These are phyloP conservation scores for Heterobasidion parviporum DNA, from an alignment of 1,284 basidiomycete genomes.

Conservation along the genomic window DNA sequence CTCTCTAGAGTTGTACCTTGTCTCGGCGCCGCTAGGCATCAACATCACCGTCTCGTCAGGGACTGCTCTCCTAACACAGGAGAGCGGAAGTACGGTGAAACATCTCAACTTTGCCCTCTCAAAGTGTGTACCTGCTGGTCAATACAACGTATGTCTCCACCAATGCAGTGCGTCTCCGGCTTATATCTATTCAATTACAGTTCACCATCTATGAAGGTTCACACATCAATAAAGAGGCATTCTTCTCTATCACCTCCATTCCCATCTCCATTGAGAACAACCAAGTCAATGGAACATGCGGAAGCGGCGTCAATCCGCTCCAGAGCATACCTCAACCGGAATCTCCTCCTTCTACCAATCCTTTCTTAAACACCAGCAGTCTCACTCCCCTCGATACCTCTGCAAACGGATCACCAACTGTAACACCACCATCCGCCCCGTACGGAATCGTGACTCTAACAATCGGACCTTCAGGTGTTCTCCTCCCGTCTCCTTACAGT, in stretches of 20 bases:
- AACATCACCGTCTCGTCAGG: slow-evolving; percentile 41
- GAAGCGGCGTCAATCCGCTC: slow-evolving; percentile 21
- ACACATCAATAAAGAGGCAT: slow-evolving; percentile 25
- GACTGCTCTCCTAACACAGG: slow-evolving; percentile 29
- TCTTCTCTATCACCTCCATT: slow-evolving; percentile 37
- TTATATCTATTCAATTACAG: slow-evolving; percentile 17
- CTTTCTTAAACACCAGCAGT: slow-evolving; percentile 13
- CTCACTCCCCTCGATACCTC: slow-evolving; percentile 5
- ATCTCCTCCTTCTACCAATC: slow-evolving; percentile 16
- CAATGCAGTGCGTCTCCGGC: neutral
- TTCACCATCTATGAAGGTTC: slow-evolving; percentile 42
- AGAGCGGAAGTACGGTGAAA: slow-evolving; percentile 38
- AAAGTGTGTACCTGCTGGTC: slow-evolving; percentile 32
- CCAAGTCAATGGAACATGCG: slow-evolving; percentile 19
- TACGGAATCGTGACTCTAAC: slow-evolving; percentile 11
- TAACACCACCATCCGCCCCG: neutral
- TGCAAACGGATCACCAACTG: neutral
- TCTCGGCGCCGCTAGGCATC: slow-evolving; percentile 29
- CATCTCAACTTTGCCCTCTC: slow-evolving; percentile 38
- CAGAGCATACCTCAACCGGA: slow-evolving; percentile 27
- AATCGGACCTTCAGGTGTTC: slow-evolving; percentile 10
- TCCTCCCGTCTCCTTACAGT: slow-evolving; percentile 6
- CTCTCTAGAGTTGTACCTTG: slow-evolving; percentile 38
- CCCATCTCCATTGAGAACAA: slow-evolving; percentile 32
- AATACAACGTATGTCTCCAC: slow-evolving; percentile 36